Base-by-base conservation (phyloP, 768 basidiomycete species). In the Amanita subjunquillea region DNA sequence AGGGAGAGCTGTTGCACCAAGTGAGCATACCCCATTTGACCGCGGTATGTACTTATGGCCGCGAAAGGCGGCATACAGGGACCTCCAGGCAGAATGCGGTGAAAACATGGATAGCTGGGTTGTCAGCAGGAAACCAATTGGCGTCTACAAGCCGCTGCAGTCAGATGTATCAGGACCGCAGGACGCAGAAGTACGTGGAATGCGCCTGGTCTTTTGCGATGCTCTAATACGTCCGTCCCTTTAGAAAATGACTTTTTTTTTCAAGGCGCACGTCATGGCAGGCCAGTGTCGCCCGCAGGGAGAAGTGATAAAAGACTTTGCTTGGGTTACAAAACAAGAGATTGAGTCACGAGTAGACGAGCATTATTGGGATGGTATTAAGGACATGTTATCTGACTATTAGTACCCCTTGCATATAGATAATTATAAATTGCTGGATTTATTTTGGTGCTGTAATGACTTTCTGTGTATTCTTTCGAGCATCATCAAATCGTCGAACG, bases 241-340 rank as follows among this genome's bases (percentile, higher is more conserved):
- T 23, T 52, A 96, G 93, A 76, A 72, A 50, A 70, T 77, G 39
- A 72, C 87, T 17, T 99, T 98, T 72, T 90, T 96, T 73, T 88
- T 88, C 73, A 96, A 96, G 65, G 90, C 82, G 17, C 93, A 96
- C 62, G 89, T 97, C 50, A 76, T 97, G 61, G 83, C 90, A 2
- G 95, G 95, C 15, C 88, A 93, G 65, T 85, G 84, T 30, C 72
- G 70, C 17, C 81, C 85, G 15, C 65, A 78, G 30, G 63, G 72
- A n/a, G 66, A 74, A 56, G 64, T 68, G 20, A 70, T 87, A 55
- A 69, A 72, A 47, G 88, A 89, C 60, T 94, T 89, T 69, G 93
- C 91, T 6, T 98, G 94, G 94, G 72, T 97, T 55, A 95, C 91
- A 47, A 91, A 92, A 68, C 77, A 91, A 63, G 95, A 99, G 72